phyloP scores from a whole-genome alignment of 208 protist genomes.

The Trichomonas vaginalis region DNA sequence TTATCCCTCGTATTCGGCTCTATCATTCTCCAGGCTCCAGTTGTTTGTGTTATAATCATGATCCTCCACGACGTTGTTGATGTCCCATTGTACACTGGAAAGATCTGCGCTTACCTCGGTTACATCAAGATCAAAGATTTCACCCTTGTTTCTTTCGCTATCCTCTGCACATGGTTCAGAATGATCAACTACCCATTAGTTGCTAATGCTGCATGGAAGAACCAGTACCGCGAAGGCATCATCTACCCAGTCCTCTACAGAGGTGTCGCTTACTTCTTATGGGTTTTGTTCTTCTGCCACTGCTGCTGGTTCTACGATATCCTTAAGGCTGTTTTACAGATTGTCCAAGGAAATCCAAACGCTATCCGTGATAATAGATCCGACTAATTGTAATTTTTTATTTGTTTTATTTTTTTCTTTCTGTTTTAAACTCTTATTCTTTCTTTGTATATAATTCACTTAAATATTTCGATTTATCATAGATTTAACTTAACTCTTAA shows the following conservation, averaged over 20 bases:
- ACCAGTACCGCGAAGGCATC: not conserved
- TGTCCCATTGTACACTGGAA: slow-evolving; percentile 1
- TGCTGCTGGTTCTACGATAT: not conserved
- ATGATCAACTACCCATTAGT: not conserved
- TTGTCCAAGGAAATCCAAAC: not conserved
- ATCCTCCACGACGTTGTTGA: not conserved
- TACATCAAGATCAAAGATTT: not conserved
- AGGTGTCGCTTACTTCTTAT: not conserved
- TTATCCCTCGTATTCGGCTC: not conserved
- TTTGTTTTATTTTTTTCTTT: not conserved
- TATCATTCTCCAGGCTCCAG: not conserved
- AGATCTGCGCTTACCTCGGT: not conserved
- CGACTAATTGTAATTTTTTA: not conserved
- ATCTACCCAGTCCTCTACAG: not conserved
- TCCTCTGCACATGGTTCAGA: slow-evolving; percentile 1
- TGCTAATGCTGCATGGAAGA: not conserved
- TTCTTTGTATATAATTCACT: too few species aligned
- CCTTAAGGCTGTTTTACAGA: not conserved
- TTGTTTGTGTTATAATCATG: not conserved
- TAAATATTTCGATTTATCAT: too few species aligned
- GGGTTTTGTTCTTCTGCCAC: not conserved
- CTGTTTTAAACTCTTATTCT: too few species aligned
- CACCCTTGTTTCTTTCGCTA: not conserved
- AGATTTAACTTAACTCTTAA: too few species aligned
- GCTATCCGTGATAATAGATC: not conserved